Evolutionary conservation across 208 protist species (phyloP), one percentile per base, ranked within the genome.

Genomic region (Strigomonas galati): DNA sequence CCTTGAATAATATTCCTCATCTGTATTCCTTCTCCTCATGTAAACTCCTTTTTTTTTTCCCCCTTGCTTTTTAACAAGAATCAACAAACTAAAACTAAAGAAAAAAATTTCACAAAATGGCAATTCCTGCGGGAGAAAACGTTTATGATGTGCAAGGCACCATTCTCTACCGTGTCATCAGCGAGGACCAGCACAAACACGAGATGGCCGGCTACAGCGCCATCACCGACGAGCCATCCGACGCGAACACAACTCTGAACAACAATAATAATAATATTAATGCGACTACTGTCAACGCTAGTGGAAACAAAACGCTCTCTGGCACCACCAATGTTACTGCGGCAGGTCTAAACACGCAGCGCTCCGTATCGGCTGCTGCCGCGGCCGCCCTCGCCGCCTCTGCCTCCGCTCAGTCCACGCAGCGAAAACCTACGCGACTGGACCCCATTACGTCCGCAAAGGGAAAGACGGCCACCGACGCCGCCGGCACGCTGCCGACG

Each of bases 131-230:
- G 17, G 70, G 57, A 0, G 65, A 54, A 1, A 92, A 83, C 69
- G 62, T 89, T 23, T 94, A 94, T 55, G 79, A 90, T 58, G 64
- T 68, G 12, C 69, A 79, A 19, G 88, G 88, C 23, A 94, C 88
- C 0, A 74, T 92, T 1, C 75, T 91, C 1, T 92, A 85, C 69
- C 71, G 82, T 46, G 80, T 78, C 0, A 67, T 94, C 9, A 69
- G 67, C 2, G 73, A 67, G 19, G 51, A 51, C 1, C 68, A 55
- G 12, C 56, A 79, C 30, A 59, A 52, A 17, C 51, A 46, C 14
- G 64, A 80, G 66, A 64, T 71, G 64, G 27, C 30, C 28, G 66
- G 62, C 32, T 1, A 32, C 31, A 44, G 49, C 56, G 15, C 46
- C 2, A 12, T 27, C 37, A 26, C 62, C 48, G 40, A 43, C 46